Evolutionary conservation across 2,329 filamentous ascomycete genomes (phyloP).

Genomic region (Dendryphion nanum): DNA sequence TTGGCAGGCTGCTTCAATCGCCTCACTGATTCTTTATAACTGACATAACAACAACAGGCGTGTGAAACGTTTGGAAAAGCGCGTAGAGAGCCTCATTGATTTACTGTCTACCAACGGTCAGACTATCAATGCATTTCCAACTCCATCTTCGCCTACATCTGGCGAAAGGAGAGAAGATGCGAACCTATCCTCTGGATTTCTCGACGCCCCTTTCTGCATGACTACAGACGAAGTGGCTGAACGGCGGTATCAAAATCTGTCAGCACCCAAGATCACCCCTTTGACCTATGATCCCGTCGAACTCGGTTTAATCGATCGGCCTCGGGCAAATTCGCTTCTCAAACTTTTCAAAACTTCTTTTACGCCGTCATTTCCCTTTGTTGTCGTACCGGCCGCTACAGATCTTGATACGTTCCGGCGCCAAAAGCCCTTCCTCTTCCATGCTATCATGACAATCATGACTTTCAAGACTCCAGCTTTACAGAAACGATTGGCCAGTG

Average conservation of each 20-base stretch:
- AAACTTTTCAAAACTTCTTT: conserved; percentile 15
- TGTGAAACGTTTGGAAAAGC: conserved; percentile 22
- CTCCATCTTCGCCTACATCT: no score
- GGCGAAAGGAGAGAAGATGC: no score
- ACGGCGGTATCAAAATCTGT: no score
- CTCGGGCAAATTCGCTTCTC: conserved; percentile 11
- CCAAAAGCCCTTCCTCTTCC: conserved; percentile 35
- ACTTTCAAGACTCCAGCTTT: conserved; percentile 18
- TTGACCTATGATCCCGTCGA: conserved; percentile 19
- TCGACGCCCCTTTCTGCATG: no score
- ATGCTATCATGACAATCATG: conserved; percentile 30
- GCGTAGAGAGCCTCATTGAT: conserved; percentile 22
- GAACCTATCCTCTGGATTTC: no score
- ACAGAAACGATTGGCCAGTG: conserved; percentile 27
- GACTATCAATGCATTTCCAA: no score
- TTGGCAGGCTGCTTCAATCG: no score
- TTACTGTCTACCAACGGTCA: conserved; percentile 13
- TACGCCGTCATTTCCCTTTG: conserved; percentile 20
- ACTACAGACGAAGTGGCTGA: no score
- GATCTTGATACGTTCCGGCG: conserved; percentile 13
- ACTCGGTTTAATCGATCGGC: conserved; percentile 13
- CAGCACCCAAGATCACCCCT: no score
- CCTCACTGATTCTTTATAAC: no score
- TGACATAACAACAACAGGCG: conserved; percentile 9
- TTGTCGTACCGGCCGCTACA: conserved; percentile 12